A percentile compares a stretch with the other conserved stretches of the same genome.
These are phyloP conservation scores for Rusavskia elegans DNA, from an alignment of 495 filamentous ascomycete species.

Conservation along the genomic window DNA sequence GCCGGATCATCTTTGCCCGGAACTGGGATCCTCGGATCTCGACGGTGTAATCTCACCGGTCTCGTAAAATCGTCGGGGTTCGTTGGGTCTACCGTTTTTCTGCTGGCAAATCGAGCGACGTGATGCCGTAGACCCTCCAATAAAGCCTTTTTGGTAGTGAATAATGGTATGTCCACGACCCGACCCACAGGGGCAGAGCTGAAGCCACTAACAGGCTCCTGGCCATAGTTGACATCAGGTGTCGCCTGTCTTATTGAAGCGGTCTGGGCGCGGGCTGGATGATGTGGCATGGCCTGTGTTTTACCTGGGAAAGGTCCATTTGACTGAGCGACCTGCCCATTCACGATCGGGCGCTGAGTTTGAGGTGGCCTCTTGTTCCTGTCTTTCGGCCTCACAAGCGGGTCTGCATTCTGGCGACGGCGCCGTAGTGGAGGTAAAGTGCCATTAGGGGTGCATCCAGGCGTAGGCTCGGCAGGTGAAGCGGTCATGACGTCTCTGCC, in stretches of 20 bases:
- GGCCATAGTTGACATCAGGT: conserved; percentile 15
- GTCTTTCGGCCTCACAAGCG: conserved; percentile 51
- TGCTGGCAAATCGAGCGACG: conserved; percentile 58
- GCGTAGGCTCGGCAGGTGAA: conserved; percentile 32
- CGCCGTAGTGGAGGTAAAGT: conserved; percentile 21
- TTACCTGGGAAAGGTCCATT: neutral
- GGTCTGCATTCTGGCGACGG: conserved; percentile 42
- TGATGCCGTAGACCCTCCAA: conserved; percentile 74
- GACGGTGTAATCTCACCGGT: conserved; percentile 74
- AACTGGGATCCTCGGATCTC: conserved; percentile 64
- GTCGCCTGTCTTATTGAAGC: conserved; percentile 5
- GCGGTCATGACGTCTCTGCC: conserved; percentile 34
- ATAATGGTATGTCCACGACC: conserved; percentile 52
- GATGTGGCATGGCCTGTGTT: conserved; percentile 6
- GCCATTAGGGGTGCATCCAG: conserved; percentile 26
- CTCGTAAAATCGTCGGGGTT: conserved; percentile 71
- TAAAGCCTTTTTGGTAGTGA: conserved; percentile 64
- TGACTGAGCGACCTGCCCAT: neutral
- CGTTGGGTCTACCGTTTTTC: conserved; percentile 50
- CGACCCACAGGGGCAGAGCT: conserved; percentile 34
- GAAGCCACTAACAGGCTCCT: conserved; percentile 41
- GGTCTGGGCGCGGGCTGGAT: conserved; percentile 2
- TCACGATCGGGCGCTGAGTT: neutral
- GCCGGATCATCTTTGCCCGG: conserved; percentile 23
- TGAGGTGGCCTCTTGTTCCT: neutral